These are phyloP conservation scores for Platanthera guangdongensis DNA, from an alignment of 106 monocot genomes.

Conservation along the genomic window DNA sequence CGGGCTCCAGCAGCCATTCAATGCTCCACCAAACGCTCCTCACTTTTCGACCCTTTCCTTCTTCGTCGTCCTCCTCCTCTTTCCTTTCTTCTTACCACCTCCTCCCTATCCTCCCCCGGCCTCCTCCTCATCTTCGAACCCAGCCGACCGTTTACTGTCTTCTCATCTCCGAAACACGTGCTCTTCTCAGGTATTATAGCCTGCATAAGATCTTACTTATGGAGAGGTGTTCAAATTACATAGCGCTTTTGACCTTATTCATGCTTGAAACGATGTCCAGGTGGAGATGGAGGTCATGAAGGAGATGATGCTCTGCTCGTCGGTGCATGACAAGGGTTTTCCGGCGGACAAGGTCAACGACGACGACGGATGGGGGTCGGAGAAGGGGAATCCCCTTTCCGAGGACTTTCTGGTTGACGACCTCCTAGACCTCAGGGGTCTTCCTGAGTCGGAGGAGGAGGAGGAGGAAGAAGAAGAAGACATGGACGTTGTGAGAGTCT, in stretches of 20 bases:
- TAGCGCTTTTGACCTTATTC: not conserved
- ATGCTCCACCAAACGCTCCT: conserved; percentile 44
- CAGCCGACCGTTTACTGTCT: not conserved
- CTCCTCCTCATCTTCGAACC: not conserved
- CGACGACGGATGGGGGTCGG: not conserved
- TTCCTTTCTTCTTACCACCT: not conserved
- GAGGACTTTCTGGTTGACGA: conserved; percentile 63
- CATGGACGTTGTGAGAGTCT: not conserved
- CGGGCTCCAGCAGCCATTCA: conserved; percentile 46
- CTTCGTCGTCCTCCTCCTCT: conserved; percentile 7
- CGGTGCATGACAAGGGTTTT: not conserved
- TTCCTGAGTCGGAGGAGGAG: conserved; percentile 7
- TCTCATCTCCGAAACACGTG: not conserved
- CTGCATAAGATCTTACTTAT: no score
- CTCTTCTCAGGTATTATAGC: conserved; percentile 31
- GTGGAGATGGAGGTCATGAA: not conserved
- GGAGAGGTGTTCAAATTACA: not conserved
- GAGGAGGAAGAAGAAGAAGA: conserved; percentile 7
- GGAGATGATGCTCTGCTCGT: conserved; percentile 6
- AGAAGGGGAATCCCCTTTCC: not conserved
- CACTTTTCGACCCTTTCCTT: conserved; percentile 11
- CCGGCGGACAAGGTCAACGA: not conserved
- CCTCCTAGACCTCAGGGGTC: conserved; percentile 42
- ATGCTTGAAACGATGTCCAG: not conserved
- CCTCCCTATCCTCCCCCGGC: not conserved